phyloP scores from a whole-genome alignment of 1,284 basidiomycete species.

The Apiotrichum porosum region DNA sequence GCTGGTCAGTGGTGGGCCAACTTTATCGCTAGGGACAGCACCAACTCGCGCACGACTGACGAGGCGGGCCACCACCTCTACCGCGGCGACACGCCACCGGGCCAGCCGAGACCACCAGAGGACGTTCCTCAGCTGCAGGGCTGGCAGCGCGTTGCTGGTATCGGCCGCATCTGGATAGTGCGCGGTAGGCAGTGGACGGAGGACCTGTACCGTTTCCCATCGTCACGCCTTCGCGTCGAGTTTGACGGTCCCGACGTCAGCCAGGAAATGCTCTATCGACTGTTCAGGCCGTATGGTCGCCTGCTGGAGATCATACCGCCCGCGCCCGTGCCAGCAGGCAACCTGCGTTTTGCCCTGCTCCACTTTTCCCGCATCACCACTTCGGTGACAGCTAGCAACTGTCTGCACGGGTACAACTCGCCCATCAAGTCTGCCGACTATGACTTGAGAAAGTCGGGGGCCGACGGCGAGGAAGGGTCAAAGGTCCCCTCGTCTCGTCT shows the following conservation, averaged over 20 bases:
- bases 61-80: conserved; percentile 14
- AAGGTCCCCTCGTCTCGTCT: conserved; percentile 55
- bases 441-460: conserved; percentile 14
- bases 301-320: conserved; percentile 66
- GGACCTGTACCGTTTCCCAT: conserved; percentile 80
- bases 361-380: conserved; percentile 61
- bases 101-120: neutral
- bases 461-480: neutral
- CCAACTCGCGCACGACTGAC: neutral
- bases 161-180: conserved; percentile 69
- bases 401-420: conserved; percentile 65
- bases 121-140: conserved; percentile 9
- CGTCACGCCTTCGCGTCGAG: conserved; percentile 64
- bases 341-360: conserved; percentile 61
- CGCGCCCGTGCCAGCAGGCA: conserved; percentile 61
- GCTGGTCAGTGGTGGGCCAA: conserved; percentile 41
- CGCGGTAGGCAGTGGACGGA: conserved; percentile 78
- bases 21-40: neutral
- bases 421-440: conserved; percentile 46
- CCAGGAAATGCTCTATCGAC: conserved; percentile 58
- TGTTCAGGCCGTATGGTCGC: conserved; percentile 67
- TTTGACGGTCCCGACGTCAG: conserved; percentile 81
- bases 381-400: conserved; percentile 78
- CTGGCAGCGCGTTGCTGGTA: conserved; percentile 41
- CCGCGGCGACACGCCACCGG: conserved; percentile 5